Conservation (phyloP, 495 filamentous ascomycete genomes). For the Hamigera avellanea region DNA sequence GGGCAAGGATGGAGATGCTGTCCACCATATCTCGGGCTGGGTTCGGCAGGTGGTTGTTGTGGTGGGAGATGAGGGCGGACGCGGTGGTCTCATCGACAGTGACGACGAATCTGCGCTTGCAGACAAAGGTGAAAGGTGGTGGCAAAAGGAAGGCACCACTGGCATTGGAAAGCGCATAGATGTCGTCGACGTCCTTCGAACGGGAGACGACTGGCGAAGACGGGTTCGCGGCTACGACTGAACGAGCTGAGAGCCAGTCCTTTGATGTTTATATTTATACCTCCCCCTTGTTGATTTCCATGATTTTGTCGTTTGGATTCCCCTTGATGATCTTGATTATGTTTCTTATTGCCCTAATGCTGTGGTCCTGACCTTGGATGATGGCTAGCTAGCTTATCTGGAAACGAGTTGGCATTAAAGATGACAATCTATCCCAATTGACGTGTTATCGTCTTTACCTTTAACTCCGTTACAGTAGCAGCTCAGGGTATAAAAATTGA, state of each 20-base stretch:
- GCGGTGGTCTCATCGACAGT: slow-evolving; percentile 80
- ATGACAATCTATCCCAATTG: too few species aligned
- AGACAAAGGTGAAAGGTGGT: slow-evolving; percentile 58
- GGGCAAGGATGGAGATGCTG: slow-evolving; percentile 56
- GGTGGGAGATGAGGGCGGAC: slow-evolving; percentile 71
- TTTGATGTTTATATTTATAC: slow-evolving; percentile 21
- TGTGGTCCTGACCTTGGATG: slow-evolving; percentile 5
- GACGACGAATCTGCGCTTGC: slow-evolving; percentile 62
- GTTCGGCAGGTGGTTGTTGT: slow-evolving; percentile 75
- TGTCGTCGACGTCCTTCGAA: slow-evolving; percentile 64
- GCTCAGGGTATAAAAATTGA: too few species aligned
- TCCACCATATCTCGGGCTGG: slow-evolving; percentile 69
- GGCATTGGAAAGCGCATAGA: slow-evolving; percentile 79
- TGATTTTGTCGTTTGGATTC: slow-evolving; percentile 25
- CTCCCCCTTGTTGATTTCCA: slow-evolving; percentile 3
- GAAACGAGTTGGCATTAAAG: too few species aligned
- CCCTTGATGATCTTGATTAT: slow-evolving; percentile 11
- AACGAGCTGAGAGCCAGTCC: slow-evolving; percentile 2
- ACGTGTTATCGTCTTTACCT: too few species aligned
- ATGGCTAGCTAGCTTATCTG: too few species aligned
- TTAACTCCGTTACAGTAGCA: too few species aligned
- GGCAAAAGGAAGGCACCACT: slow-evolving; percentile 68
- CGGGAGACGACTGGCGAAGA: slow-evolving; percentile 75
- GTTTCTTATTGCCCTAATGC: not conserved
- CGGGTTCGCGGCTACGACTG: slow-evolving; percentile 63